Base-by-base conservation (phyloP, 1,284 basidiomycete species). In the Irpex lacteus region DNA sequence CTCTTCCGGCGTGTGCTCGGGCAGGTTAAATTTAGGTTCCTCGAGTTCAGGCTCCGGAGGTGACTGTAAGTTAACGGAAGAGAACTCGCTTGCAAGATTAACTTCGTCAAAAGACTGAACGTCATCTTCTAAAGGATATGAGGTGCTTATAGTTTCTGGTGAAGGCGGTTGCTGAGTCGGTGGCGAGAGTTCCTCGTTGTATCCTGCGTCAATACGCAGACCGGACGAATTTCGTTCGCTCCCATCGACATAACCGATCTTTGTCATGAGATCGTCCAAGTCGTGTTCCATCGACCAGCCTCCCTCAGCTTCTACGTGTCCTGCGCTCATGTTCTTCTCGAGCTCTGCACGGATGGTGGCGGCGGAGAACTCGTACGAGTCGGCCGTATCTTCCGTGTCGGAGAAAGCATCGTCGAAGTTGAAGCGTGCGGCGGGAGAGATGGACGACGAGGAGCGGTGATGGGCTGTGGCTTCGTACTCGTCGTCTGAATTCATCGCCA, bases 331-430 rank as follows among this genome's bases (percentile, higher is more conserved):
- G 65, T 80, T 82, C 71, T 77, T 83, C 56, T 82, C 82, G 64
- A 91, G 73, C 62, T 90, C 88, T 62, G 82, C 75, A 36, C 88
- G 84, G 63, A 91, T 81, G 34, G 78, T 77, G 56, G 83, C 82
- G 4, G 85, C 77, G 13, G 80, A 83, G 77, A 91, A 89, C 54
- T 82, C 78, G 71, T 80, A 82, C 32, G 73, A 76, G 6, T 73
- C 66, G 47, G 75, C 71, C 60, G 81, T 77, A 63, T 85, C 82
- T 18, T 89, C 89, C 18, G 73, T 76, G 58, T 85, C 84, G 19
- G 81, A 81, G 75, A 91, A 91, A 21, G 87, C 86, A 72, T 92
- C 91, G 75, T 91, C 90, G 56, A 88, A 74, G 67, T 83, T 77
- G 64, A 89, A 73, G 19, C 49, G 21, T 38, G 57, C 63, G 40